Evolutionary conservation across 306 rosid genomes (phyloP).

Genomic region (Alnus rubra): DNA sequence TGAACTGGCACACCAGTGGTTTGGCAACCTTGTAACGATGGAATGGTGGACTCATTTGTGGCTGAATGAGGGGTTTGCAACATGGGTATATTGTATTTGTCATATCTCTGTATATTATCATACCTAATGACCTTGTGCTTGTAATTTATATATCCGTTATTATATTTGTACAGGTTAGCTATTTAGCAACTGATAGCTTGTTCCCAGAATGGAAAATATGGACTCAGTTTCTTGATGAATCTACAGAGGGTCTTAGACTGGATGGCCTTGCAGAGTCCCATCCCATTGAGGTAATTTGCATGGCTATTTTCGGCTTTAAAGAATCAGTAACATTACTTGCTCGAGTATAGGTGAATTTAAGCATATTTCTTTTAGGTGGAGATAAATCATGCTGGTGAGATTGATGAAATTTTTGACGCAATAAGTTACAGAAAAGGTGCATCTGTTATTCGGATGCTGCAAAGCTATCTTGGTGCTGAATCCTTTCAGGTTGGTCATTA

Average conservation of each 20-base stretch:
- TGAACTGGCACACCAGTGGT: constrained; percentile 98
- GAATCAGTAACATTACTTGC: constrained; percentile 13
- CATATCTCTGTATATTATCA: constrained; percentile 6
- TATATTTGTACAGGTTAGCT: constrained; percentile 72
- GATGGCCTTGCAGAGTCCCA: constrained; percentile 97
- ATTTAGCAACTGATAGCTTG: constrained; percentile 80
- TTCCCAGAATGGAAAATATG: constrained; percentile 96
- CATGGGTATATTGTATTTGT: constrained; percentile 68
- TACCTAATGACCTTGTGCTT: constrained; percentile 12
- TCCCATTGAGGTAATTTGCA: constrained; percentile 43
- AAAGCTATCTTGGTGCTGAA: constrained; percentile 92
- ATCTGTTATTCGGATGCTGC: constrained; percentile 92
- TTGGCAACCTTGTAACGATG: constrained; percentile 99
- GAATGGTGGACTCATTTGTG: constrained; percentile 99
- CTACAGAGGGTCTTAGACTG: constrained; percentile 70
- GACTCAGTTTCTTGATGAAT: constrained; percentile 89
- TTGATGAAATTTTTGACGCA: constrained; percentile 94
- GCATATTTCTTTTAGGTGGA: constrained; percentile 69
- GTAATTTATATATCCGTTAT: not conserved
- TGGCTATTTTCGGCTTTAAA: not conserved
- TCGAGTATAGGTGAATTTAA: not conserved
- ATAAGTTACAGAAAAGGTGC: constrained; percentile 95
- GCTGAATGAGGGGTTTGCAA: constrained; percentile 98
- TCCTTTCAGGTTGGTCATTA: constrained; percentile 73
- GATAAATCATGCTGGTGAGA: constrained; percentile 83